Conservation (phyloP, 2,329 filamentous ascomycete genomes). For the Sclerotinia sclerotiorum region DNA sequence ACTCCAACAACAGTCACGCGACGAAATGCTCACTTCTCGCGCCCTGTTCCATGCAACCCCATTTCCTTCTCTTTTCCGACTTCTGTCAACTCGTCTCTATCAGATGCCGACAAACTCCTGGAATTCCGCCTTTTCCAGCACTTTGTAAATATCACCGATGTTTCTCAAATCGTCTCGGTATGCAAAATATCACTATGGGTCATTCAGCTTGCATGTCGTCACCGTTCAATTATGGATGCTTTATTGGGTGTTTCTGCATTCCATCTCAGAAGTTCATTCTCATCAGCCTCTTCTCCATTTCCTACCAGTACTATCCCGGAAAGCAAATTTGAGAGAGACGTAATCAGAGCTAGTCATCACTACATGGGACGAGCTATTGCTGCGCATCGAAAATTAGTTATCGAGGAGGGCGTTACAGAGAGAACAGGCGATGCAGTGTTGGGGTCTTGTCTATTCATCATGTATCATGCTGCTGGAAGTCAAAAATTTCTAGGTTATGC, state of each 20-base stretch:
- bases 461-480: background rate
- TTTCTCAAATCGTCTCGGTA: background rate
- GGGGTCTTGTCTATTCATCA: constrained; percentile 10
- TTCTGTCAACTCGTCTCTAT: background rate
- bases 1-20: background rate
- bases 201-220: constrained; percentile 2
- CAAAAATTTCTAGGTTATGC: background rate
- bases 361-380: constrained; percentile 11
- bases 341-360: constrained; percentile 6
- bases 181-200: background rate
- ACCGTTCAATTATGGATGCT: constrained; percentile 15
- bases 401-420: constrained; percentile 1
- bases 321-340: background rate
- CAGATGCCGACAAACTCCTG: background rate
- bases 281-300: background rate
- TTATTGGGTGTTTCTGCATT: constrained; percentile 4
- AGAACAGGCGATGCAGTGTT: constrained; percentile 9
- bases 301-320: background rate
- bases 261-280: constrained; percentile 1
- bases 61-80: constrained; percentile 4
- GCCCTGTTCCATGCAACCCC: background rate
- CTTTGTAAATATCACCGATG: background rate
- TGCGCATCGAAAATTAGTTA: background rate
- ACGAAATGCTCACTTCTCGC: background rate
- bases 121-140: constrained; percentile 17